Conservation (phyloP, 73 alveolate genomes). For the Paramecium pentaurelia region DNA sequence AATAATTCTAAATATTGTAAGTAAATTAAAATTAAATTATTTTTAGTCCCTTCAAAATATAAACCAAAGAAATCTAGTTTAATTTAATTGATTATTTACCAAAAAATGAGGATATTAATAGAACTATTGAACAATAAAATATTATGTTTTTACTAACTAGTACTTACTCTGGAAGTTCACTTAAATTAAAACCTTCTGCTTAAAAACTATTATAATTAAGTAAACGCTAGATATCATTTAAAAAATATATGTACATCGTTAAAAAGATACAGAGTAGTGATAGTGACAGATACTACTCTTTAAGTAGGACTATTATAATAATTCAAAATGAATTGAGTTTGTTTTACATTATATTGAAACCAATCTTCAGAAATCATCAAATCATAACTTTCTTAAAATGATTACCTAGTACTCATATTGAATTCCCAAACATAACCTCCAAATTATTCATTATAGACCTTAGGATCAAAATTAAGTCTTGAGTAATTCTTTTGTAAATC, state of each 20-base stretch:
- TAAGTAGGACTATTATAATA: conserved; percentile 24
- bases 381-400: neutral
- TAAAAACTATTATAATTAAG: neutral
- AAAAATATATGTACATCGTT: neutral
- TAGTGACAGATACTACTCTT: neutral
- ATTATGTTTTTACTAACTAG: neutral
- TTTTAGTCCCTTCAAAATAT: neutral
- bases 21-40: neutral
- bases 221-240: neutral
- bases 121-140: neutral
- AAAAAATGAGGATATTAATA: neutral
- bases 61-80: neutral
- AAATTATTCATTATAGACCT: neutral
- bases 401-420: neutral
- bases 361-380: neutral
- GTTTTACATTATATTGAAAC: neutral
- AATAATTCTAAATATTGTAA: neutral
- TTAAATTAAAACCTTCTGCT: neutral
- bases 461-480: neutral
- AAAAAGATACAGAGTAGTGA: neutral
- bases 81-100: neutral
- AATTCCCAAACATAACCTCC: conserved; percentile 39
- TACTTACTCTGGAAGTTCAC: neutral
- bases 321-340: neutral
- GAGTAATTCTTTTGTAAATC: neutral